phyloP scores from a whole-genome alignment of 1,284 basidiomycete genomes.

The Exobasidium rhododendri region DNA sequence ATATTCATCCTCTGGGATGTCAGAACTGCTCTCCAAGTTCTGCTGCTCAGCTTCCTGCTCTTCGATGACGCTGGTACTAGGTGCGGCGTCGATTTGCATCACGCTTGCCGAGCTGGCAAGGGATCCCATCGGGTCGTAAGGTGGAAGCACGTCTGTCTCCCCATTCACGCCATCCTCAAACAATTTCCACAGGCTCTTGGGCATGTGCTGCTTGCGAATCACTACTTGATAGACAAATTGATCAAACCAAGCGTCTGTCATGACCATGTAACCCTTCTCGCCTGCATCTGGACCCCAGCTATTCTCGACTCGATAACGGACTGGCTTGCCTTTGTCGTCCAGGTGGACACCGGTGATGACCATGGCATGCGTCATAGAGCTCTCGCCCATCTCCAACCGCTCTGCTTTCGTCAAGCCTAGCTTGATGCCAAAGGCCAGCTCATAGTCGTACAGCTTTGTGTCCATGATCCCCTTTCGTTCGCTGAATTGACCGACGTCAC shows the following conservation, averaged over 20 bases:
- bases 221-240: conserved; percentile 61
- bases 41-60: neutral
- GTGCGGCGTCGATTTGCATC: neutral
- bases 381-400: conserved; percentile 75
- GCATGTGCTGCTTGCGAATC: conserved; percentile 33
- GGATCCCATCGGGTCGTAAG: conserved; percentile 34
- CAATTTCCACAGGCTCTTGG: conserved; percentile 30
- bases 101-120: conserved; percentile 16
- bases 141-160: conserved; percentile 56
- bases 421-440: conserved; percentile 63
- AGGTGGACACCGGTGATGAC: conserved; percentile 43
- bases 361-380: conserved; percentile 82
- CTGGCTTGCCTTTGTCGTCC: conserved; percentile 63
- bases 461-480: conserved; percentile 74
- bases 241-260: conserved; percentile 73
- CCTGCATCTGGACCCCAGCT: conserved; percentile 79
- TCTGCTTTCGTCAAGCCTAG: conserved; percentile 74
- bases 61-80: neutral
- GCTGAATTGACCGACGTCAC: conserved; percentile 74
- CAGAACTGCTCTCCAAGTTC: conserved; percentile 14
- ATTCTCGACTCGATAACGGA: conserved; percentile 92
- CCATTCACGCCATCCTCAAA: conserved; percentile 30
- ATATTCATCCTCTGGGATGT: conserved; percentile 29
- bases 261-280: conserved; percentile 85
- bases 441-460: conserved; percentile 68